A percentile compares a stretch with the other conserved stretches of the same genome.
Evolutionary conservation across 208 protist species (phyloP).

Genomic region (Herpetomonas tarakana): DNA sequence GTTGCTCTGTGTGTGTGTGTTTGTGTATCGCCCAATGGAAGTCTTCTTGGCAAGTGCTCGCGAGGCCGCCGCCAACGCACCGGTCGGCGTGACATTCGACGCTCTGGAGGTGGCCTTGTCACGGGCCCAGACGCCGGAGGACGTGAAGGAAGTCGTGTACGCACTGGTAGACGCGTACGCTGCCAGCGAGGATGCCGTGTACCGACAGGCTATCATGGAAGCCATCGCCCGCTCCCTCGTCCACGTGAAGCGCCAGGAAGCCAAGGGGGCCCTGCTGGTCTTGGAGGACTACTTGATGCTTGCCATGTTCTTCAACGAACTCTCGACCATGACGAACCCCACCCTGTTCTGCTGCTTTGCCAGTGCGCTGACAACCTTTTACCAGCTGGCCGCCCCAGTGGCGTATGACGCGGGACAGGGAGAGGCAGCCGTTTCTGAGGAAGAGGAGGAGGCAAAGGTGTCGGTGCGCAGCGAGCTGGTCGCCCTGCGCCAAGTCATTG

Average conservation of each 20-base stretch:
- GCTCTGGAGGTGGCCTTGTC: too few relatives aligned
- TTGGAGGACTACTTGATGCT: constrained; percentile 49
- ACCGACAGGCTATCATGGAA: constrained; percentile 27
- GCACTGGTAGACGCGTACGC: constrained; percentile 46
- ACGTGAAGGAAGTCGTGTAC: constrained; percentile 21
- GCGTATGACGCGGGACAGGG: constrained; percentile 11
- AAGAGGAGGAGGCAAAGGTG: constrained; percentile 15
- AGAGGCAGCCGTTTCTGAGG: background rate
- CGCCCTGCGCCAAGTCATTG: constrained; percentile 34
- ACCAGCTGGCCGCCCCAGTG: constrained; percentile 18
- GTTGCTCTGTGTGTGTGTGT: too few relatives aligned
- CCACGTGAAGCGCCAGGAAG: background rate
- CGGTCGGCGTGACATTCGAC: too few relatives aligned
- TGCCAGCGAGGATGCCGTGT: constrained; percentile 7
- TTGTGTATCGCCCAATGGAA: too few relatives aligned
- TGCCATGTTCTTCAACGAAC: constrained; percentile 63
- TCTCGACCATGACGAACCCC: constrained; percentile 34
- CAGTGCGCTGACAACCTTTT: constrained; percentile 24
- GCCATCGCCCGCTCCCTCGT: constrained; percentile 18
- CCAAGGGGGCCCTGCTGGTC: constrained; percentile 10
- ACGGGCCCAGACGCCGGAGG: too few relatives aligned
- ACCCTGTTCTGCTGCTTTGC: constrained; percentile 24
- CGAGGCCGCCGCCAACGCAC: too few relatives aligned
- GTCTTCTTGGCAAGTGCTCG: too few relatives aligned
- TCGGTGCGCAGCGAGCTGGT: constrained; percentile 47